A percentile compares a stretch with the other conserved stretches of the same genome.
Conservation (phyloP, 2,329 filamentous ascomycete genomes). For the Aureobasidium sp. region DNA sequence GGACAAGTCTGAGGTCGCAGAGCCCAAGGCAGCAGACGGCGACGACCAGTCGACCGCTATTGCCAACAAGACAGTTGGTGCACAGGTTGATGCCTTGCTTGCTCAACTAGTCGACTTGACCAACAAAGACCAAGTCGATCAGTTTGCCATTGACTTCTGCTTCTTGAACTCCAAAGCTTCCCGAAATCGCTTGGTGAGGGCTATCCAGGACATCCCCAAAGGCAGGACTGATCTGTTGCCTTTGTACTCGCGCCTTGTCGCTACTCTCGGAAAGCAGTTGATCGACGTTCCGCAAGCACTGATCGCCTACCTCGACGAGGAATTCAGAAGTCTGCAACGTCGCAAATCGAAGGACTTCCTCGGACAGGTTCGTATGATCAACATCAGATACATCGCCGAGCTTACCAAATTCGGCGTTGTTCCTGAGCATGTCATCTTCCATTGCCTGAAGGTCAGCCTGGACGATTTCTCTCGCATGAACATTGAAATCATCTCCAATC, state of each 20-base stretch:
- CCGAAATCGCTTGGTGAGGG: constrained; percentile 86
- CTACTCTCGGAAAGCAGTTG: constrained; percentile 89
- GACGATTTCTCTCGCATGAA: constrained; percentile 99
- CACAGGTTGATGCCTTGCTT: constrained; percentile 87
- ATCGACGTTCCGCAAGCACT: constrained; percentile 87
- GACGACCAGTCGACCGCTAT: constrained; percentile 92
- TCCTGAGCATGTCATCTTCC: constrained; percentile 96
- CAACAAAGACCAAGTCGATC: constrained; percentile 84
- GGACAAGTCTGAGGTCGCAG: constrained; percentile 31
- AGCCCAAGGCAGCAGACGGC: constrained; percentile 47
- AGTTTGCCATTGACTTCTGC: constrained; percentile 92
- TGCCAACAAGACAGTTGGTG: constrained; percentile 94
- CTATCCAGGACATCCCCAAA: constrained; percentile 89
- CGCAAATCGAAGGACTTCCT: constrained; percentile 98
- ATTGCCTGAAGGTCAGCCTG: constrained; percentile 93
- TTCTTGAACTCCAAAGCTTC: constrained; percentile 98
- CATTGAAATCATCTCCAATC: constrained; percentile 94
- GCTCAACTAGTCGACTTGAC: constrained; percentile 84
- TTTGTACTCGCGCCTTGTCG: constrained; percentile 84
- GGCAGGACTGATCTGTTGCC: constrained; percentile 86
- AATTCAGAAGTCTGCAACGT: constrained; percentile 91
- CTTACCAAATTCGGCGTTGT: constrained; percentile 97
- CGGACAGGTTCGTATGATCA: constrained; percentile 85
- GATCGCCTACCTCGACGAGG: constrained; percentile 86
- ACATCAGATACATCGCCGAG: constrained; percentile 96